phyloP scores from a whole-genome alignment of 2,329 filamentous ascomycete species.

The Dryadomyces quercivorus region DNA sequence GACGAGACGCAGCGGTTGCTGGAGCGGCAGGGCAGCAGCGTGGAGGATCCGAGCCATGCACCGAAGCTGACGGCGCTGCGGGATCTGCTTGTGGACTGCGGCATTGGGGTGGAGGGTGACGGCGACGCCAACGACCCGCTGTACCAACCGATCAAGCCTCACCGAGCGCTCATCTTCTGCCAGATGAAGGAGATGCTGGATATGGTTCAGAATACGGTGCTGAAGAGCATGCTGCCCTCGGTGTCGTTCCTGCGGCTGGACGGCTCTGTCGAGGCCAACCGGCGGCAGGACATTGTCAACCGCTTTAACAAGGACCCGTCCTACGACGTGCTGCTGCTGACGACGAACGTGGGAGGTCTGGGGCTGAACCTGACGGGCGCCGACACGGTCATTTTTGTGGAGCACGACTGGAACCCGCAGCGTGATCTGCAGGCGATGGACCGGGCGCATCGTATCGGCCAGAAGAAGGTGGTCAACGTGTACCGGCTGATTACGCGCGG shows the following conservation, averaged over 20 bases:
- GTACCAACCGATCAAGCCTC: slow-evolving; percentile 80
- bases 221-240: slow-evolving; percentile 80
- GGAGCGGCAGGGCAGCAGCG: slow-evolving; percentile 62
- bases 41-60: slow-evolving; percentile 79
- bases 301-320: slow-evolving; percentile 97
- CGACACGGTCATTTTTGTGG: slow-evolving; percentile 97
- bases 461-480: slow-evolving; percentile 99
- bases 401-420: slow-evolving; percentile 99
- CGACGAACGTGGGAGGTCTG: slow-evolving; percentile 87
- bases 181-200: slow-evolving; percentile 99
- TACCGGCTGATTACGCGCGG: slow-evolving; percentile 93
- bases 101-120: slow-evolving; percentile 67
- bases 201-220: slow-evolving; percentile 90
- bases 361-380: slow-evolving; percentile 93
- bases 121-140: slow-evolving; percentile 45
- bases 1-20: slow-evolving; percentile 76
- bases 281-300: slow-evolving; percentile 95
- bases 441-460: slow-evolving; percentile 90
- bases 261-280: slow-evolving; percentile 81
- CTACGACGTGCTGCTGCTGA: slow-evolving; percentile 87
- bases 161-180: slow-evolving; percentile 92
- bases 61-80: slow-evolving; percentile 85
- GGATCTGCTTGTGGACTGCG: slow-evolving; percentile 94
- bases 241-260: slow-evolving; percentile 93
- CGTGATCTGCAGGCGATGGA: slow-evolving; percentile 99